phyloP scores from a whole-genome alignment of 225 moss, liverwort and hornwort genomes.

The Thuidium tamariscinum region DNA sequence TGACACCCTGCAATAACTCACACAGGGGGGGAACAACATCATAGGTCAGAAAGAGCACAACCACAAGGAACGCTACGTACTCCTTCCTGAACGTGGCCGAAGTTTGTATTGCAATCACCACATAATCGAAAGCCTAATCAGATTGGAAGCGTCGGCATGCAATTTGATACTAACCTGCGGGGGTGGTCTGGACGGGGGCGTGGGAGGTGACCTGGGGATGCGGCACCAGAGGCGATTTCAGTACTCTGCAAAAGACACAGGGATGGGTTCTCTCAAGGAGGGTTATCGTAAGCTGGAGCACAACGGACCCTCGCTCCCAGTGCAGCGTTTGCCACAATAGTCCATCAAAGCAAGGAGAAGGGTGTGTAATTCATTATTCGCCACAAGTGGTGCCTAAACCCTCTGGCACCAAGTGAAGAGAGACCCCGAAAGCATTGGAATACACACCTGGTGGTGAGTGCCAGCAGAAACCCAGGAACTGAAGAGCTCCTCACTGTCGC shows the following conservation, averaged over 20 bases:
- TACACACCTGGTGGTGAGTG: conserved; percentile 24
- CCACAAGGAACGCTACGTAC: neutral
- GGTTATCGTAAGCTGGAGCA: neutral
- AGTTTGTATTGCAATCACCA: neutral
- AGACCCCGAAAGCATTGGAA: neutral
- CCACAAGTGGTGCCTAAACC: neutral
- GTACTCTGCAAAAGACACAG: conserved; percentile 17
- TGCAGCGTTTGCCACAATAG: neutral
- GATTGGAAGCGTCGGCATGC: neutral
- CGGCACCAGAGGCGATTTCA: conserved; percentile 9
- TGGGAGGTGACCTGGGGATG: neutral
- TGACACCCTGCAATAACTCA: conserved; percentile 27
- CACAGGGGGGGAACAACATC: neutral
- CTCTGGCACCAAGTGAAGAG: neutral
- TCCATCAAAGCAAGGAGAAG: neutral
- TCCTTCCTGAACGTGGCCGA: neutral
- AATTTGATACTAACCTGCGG: conserved; percentile 31
- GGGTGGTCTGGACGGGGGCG: conserved; percentile 12
- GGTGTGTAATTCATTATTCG: neutral
- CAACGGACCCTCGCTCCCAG: neutral
- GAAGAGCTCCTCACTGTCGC: conserved; percentile 50
- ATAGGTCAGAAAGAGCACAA: neutral
- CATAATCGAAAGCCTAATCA: neutral
- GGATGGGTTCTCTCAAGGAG: neutral
- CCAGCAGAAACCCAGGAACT: conserved; percentile 35